Base-by-base conservation (phyloP, 129 eudicot genomes). In the Tagetes erecta region DNA sequence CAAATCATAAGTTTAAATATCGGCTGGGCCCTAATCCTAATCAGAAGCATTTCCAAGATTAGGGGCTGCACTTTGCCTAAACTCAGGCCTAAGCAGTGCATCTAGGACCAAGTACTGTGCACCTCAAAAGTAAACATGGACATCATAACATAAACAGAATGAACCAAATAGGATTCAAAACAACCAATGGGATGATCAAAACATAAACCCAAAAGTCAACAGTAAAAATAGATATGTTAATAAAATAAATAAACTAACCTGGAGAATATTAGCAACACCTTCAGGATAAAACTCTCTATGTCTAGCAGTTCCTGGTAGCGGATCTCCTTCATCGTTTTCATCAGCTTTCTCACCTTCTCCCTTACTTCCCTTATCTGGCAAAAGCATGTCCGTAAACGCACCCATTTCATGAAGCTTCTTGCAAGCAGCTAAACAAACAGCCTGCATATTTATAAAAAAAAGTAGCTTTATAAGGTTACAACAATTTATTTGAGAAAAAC, bases 351-450 rank as follows among this genome's bases (percentile, higher is more conserved):
- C 93, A 13, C 82, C 84, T 49, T 88, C 97, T 74, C 79, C 93
- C 72, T 86, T 90, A 78, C 86, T 88, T 83, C 99, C 99, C 86
- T 91, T 94, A 81, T 94, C 99, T 51, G 99, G 99, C 89, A 94
- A 94, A 56, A 94, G 94, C 99, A 94, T 94, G 87, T 94, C 99
- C 51, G 99, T 94, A 84, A 94, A 90, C 63, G 97, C 99, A 49
- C 99, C 97, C 96, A 91, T 88, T 85, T 94, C 97, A 78, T 94
- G 99, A 59, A 94, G 96, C 89, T 94, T 94, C 91, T 94, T 94
- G 84, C 99, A 94, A 82, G 99, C 99, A 85, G 91, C 91, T 73
- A 94, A 81, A 76, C 99, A 94, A 87, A 91, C 99, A 63, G 97
- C 96, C 99, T 94, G 87, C 87, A 72, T 14, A 59, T 58, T 42